Conservation (phyloP, 2,329 filamentous ascomycete species). For the Colletotrichum destructivum region DNA sequence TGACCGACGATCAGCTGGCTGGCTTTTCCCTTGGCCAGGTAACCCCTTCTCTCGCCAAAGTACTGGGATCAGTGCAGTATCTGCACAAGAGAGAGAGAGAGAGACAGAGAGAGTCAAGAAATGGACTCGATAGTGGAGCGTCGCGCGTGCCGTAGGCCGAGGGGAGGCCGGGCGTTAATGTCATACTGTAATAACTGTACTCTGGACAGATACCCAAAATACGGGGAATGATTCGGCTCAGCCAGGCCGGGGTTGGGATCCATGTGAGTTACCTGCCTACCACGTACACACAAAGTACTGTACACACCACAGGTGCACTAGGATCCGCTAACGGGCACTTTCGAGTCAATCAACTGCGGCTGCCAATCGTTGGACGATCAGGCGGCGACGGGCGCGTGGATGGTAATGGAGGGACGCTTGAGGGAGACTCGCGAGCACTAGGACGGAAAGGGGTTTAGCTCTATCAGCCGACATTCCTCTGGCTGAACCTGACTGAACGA, state of each 20-base stretch:
- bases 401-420: background rate
- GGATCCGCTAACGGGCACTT: background rate
- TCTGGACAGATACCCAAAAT: background rate
- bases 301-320: background rate
- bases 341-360: background rate
- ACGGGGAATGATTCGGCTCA: background rate
- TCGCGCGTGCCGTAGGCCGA: background rate
- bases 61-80: too few species aligned
- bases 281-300: too few species aligned
- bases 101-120: background rate
- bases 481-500: background rate
- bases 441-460: background rate
- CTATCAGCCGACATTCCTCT: slow-evolving; percentile 11
- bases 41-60: too few species aligned
- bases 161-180: background rate
- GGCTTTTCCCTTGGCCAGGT: background rate
- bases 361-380: slow-evolving; percentile 3
- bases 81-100: too few species aligned
- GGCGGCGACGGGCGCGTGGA: background rate
- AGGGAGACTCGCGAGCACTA: background rate
- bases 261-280: too few species aligned
- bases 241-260: background rate
- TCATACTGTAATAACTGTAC: background rate
- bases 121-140: background rate
- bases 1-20: slow-evolving; percentile 4